These are phyloP conservation scores for Kurtzmaniella cleridarum DNA, from an alignment of 805 yeast genomes.

Conservation along the genomic window DNA sequence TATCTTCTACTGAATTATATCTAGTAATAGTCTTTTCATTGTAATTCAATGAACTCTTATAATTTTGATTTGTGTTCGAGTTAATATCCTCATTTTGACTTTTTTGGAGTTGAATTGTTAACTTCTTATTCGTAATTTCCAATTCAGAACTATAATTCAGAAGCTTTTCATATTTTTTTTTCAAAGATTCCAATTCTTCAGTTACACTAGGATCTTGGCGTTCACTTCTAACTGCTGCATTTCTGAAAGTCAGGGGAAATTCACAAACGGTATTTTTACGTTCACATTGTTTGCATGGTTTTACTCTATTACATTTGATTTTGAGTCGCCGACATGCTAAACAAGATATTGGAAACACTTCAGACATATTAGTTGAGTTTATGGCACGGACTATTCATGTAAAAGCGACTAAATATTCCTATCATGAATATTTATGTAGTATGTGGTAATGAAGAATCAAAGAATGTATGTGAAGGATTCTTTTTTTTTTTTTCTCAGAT, in stretches of 20 bases:
- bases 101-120: not conserved
- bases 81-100: too few relatives aligned
- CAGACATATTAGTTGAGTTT: constrained; percentile 11
- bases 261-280: constrained; percentile 34
- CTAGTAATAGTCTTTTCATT: too few relatives aligned
- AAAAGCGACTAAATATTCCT: not conserved
- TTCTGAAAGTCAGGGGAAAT: constrained; percentile 44
- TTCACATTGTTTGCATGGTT: constrained; percentile 39
- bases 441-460: too few relatives aligned
- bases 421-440: too few relatives aligned
- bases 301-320: constrained; percentile 28
- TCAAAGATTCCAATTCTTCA: constrained; percentile 1
- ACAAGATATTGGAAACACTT: constrained; percentile 29
- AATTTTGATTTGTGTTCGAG: too few relatives aligned
- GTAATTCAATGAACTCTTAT: too few relatives aligned
- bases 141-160: not conserved
- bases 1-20: too few relatives aligned
- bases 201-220: constrained; percentile 6
- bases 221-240: constrained; percentile 24
- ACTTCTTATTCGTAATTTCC: not conserved
- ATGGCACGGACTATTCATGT: not conserved
- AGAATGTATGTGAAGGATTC: too few relatives aligned
- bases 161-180: not conserved
- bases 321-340: constrained; percentile 31
- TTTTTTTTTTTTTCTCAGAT: too few relatives aligned